Conservation (phyloP, 352 stramenopile genomes). For the Halophytophthora batemanensis region DNA sequence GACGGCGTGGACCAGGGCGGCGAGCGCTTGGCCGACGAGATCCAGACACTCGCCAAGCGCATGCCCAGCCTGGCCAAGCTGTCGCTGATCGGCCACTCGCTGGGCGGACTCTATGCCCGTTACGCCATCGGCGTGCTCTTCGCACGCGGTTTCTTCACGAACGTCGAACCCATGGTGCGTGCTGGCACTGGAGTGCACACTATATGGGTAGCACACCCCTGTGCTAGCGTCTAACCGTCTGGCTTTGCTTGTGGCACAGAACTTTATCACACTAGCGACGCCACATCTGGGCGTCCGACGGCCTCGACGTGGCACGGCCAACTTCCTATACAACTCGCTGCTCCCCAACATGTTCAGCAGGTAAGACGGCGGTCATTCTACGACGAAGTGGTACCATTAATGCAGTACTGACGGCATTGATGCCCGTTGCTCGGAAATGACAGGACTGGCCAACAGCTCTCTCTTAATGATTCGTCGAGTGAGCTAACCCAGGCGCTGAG, state of each 20-base stretch:
- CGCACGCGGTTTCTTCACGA: slow-evolving; percentile 64
- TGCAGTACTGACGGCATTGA: neutral
- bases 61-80: slow-evolving; percentile 67
- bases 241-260: slow-evolving; percentile 30
- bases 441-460: slow-evolving; percentile 63
- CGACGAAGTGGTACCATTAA: no score
- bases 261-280: slow-evolving; percentile 76
- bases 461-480: slow-evolving; percentile 50
- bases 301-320: slow-evolving; percentile 50
- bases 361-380: slow-evolving; percentile 12
- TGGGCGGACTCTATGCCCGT: slow-evolving; percentile 76
- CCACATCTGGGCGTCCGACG: slow-evolving; percentile 76
- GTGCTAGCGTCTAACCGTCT: neutral
- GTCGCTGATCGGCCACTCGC: slow-evolving; percentile 74
- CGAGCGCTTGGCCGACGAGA: slow-evolving; percentile 66
- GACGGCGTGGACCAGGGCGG: slow-evolving; percentile 72
- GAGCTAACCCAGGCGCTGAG: slow-evolving; percentile 43
- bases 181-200: neutral
- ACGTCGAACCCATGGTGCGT: slow-evolving; percentile 64
- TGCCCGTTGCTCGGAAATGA: neutral
- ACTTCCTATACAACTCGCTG: slow-evolving; percentile 64
- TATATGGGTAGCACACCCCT: no score
- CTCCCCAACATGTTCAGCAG: slow-evolving; percentile 66
- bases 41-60: slow-evolving; percentile 41
- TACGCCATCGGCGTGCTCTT: slow-evolving; percentile 73